Percentiles rank a stretch among this genome's conserved stretches.
phyloP scores from a whole-genome alignment of 768 basidiomycete genomes.

The Calocera viscosa region DNA sequence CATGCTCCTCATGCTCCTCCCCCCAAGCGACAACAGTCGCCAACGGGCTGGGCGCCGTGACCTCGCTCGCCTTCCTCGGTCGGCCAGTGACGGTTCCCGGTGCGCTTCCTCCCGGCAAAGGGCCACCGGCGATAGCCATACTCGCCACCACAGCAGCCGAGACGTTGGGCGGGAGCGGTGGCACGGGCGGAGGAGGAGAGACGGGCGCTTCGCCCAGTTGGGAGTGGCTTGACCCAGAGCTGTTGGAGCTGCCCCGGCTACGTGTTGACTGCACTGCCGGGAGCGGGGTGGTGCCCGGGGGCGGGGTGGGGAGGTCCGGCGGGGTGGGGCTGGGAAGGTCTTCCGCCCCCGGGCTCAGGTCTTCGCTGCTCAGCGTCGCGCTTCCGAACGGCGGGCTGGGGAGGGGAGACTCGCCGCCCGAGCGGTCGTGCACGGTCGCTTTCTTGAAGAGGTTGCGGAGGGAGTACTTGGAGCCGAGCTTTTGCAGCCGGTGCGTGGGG shows the following conservation, averaged over 20 bases:
- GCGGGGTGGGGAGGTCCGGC: neutral
- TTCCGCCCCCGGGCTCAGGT: neutral
- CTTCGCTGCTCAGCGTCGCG: conserved; percentile 9
- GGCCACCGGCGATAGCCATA: too few relatives aligned
- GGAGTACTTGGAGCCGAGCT: conserved; percentile 58
- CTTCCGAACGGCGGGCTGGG: conserved; percentile 16
- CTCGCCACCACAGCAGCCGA: neutral
- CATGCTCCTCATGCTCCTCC: conserved; percentile 23
- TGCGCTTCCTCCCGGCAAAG: too few relatives aligned
- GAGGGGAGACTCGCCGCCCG: conserved; percentile 20
- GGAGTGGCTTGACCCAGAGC: neutral
- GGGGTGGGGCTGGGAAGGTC: neutral
- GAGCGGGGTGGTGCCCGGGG: neutral
- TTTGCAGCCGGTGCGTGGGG: conserved; percentile 22
- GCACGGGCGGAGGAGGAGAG: neutral
- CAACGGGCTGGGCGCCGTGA: conserved; percentile 23
- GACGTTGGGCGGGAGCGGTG: neutral
- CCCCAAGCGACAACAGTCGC: conserved; percentile 14
- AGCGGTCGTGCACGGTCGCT: conserved; percentile 33
- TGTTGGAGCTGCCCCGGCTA: conserved; percentile 2
- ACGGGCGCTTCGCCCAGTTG: neutral
- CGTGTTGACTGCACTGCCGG: neutral
- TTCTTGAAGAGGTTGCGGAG: conserved; percentile 65
- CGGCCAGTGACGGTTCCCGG: neutral
- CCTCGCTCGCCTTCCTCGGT: conserved; percentile 19